These are phyloP conservation scores for Talaromyces sp. DNA, from an alignment of 2,329 filamentous ascomycete genomes.

Conservation along the genomic window DNA sequence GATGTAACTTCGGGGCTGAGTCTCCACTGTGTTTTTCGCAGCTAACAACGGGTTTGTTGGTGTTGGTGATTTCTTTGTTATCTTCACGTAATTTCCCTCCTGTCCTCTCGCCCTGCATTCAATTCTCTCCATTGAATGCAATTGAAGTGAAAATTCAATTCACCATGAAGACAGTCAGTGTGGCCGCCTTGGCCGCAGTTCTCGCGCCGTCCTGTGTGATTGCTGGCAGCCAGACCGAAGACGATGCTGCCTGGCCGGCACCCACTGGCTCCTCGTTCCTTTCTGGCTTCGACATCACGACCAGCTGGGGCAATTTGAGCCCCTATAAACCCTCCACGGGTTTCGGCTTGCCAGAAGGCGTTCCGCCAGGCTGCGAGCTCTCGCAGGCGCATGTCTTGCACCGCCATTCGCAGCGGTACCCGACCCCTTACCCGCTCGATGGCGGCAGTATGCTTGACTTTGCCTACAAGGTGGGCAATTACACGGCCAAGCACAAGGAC, in stretches of 20 bases:
- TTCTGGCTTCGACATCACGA: conserved; percentile 27
- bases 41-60: too few relatives aligned
- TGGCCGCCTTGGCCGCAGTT: background rate
- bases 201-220: background rate
- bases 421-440: conserved; percentile 44
- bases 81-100: background rate
- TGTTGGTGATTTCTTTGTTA: background rate
- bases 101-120: background rate
- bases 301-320: conserved; percentile 26
- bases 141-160: too few relatives aligned
- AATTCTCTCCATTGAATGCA: background rate
- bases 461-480: conserved; percentile 45
- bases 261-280: conserved; percentile 22
- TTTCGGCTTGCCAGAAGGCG: conserved; percentile 32
- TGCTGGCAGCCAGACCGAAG: background rate
- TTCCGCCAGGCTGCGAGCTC: conserved; percentile 53
- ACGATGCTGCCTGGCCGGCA: background rate
- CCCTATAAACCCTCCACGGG: conserved; percentile 22
- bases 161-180: background rate
- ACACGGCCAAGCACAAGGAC: conserved; percentile 31
- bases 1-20: background rate
- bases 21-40: background rate
- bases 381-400: conserved; percentile 52
- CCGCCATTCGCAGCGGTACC: conserved; percentile 52
- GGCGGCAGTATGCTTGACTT: conserved; percentile 47